Base-by-base conservation (phyloP, 2,329 filamentous ascomycete species). In the Aspergillus eucalypticola region DNA sequence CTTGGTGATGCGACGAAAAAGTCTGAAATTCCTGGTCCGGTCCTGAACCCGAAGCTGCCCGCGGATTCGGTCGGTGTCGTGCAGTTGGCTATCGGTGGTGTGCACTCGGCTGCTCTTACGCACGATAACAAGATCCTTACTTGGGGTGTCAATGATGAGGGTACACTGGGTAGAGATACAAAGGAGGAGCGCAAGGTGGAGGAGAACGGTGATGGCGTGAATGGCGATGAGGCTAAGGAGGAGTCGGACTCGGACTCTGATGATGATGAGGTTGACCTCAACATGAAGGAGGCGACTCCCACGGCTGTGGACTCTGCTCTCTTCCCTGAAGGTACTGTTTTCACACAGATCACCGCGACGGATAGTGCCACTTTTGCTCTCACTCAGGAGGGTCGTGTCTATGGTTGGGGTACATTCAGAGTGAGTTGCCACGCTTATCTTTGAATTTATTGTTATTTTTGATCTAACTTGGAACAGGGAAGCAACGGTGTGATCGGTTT, bases 91-190 rank as follows among this genome's bases (percentile, higher is more conserved):
- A 58, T 85, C 82, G 54, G 88, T 61, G 90, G 90, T 56, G 92
- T 94, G 88, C 91, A 96, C 76, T 86, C 83, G 53, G 82, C 88
- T 56, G 90, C 88, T 5, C 78, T 95, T 50, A 94, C 91, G 48
- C 83, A 86, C 61, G 88, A 93, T 74, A 91, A 92, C 79, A 87
- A 86, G 77, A 89, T 95, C 66, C 77, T 92, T 56, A 93, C 90
- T n/a, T 96, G 91, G 91, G 91, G 91, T 56, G 90, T 94, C 66
- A 95, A 95, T 72, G 90, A 94, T 71, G 86, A 92, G 69, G 88
- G 88, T 63, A 89, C 91, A 7, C 83, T 95, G 19, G 91, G 90
- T 46, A 84, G 91, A 69, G 85, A 90, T 71, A 92, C 90, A 11
- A 61, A 41, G 49, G 27, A 62, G 8, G 57, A 59, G 3, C 79